phyloP scores from a whole-genome alignment of 2,329 filamentous ascomycete genomes.

The Onygenales sp. region DNA sequence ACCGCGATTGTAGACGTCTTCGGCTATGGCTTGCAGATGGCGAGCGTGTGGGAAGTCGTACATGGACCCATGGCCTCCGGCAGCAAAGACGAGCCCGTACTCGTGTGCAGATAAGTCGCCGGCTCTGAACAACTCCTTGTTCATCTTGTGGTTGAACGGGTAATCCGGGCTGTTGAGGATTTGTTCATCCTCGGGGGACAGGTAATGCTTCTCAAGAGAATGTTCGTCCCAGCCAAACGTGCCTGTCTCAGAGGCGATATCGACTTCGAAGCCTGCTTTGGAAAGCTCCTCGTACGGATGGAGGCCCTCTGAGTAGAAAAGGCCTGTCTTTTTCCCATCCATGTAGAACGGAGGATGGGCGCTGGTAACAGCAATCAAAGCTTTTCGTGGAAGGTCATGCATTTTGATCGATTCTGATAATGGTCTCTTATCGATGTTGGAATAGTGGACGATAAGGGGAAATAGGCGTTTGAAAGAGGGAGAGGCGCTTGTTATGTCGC shows the following conservation, averaged over 20 bases:
- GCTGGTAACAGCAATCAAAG: slow-evolving; percentile 15
- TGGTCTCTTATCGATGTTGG: neutral
- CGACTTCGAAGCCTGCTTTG: slow-evolving; percentile 37
- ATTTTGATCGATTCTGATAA: slow-evolving; percentile 2
- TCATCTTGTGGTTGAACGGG: slow-evolving; percentile 38
- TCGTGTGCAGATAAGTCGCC: slow-evolving; percentile 12
- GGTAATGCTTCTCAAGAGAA: slow-evolving; percentile 28
- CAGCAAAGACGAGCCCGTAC: slow-evolving; percentile 13
- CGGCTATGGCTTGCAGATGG: slow-evolving; percentile 32
- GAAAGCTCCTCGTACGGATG: slow-evolving; percentile 12
- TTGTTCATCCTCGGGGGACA: slow-evolving; percentile 28
- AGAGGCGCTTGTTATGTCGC: neutral
- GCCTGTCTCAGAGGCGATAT: slow-evolving; percentile 37
- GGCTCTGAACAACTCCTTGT: slow-evolving; percentile 20
- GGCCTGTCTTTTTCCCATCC: slow-evolving; percentile 17
- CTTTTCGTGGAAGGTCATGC: slow-evolving; percentile 11
- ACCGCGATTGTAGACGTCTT: slow-evolving; percentile 30
- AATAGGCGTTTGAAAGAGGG: neutral
- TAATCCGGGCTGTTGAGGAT: slow-evolving; percentile 29
- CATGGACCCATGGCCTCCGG: slow-evolving; percentile 30
- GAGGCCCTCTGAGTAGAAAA: slow-evolving; percentile 13
- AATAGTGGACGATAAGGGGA: neutral
- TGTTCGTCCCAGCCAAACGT: slow-evolving; percentile 35
- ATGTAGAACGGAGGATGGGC: slow-evolving; percentile 19
- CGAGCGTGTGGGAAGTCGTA: slow-evolving; percentile 39